Percentiles rank a stretch among this genome's conserved stretches.
Evolutionary conservation across 129 eudicot species (phyloP).

Genomic region (Tanacetum coccineum): DNA sequence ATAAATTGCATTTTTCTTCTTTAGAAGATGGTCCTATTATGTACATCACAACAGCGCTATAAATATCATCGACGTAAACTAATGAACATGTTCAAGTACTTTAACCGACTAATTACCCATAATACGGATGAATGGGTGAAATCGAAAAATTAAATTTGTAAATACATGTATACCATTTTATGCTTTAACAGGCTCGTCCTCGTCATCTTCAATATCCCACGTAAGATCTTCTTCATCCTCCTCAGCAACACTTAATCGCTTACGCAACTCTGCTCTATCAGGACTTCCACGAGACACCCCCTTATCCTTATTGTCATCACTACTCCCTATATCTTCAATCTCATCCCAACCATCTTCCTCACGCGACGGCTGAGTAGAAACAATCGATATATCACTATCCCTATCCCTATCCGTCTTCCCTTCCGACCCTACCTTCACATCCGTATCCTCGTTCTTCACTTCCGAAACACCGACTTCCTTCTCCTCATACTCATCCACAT

Average conservation of each 20-base stretch:
- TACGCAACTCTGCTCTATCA: constrained; percentile 45
- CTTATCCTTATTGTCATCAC: constrained; percentile 56
- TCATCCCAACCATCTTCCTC: constrained; percentile 91
- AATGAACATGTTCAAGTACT: constrained; percentile 25
- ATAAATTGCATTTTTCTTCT: constrained; percentile 25
- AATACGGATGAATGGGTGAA: neutral
- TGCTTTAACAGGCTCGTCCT: constrained; percentile 44
- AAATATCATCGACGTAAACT: constrained; percentile 17
- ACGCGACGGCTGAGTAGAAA: constrained; percentile 64
- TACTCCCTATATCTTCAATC: constrained; percentile 73
- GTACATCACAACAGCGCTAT: constrained; percentile 21
- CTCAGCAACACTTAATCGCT: constrained; percentile 53
- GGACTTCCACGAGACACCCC: constrained; percentile 39
- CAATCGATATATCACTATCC: constrained; percentile 71
- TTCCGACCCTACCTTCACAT: constrained; percentile 52
- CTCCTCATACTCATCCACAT: constrained; percentile 69
- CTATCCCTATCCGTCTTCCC: constrained; percentile 43
- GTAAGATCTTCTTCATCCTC: constrained; percentile 74
- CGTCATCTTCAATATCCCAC: constrained; percentile 93
- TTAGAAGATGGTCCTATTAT: constrained; percentile 25
- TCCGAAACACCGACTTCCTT: constrained; percentile 31
- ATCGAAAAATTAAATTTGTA: constrained; percentile 21
- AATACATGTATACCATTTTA: constrained; percentile 11
- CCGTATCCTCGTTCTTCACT: constrained; percentile 22
- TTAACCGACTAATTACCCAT: constrained; percentile 20